Percentiles rank a stretch among this genome's conserved stretches.
These are phyloP conservation scores for Candida stauntonica DNA, from an alignment of 805 yeast species.

Conservation along the genomic window DNA sequence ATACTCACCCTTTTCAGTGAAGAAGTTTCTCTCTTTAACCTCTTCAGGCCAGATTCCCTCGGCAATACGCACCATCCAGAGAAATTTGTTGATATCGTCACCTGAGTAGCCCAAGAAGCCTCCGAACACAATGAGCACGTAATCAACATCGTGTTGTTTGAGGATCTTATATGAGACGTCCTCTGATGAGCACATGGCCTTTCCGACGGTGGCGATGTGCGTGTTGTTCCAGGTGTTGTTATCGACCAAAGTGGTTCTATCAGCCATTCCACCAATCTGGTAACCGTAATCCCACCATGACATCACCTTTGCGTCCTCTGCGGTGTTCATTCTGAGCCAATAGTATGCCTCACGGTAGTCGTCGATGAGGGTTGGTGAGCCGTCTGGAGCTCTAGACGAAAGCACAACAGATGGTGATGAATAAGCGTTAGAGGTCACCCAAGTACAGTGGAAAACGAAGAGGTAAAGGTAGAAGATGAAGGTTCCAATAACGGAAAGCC, in stretches of 20 bases:
- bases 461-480: slow-evolving; percentile 70
- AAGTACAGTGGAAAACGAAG: slow-evolving; percentile 92
- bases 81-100: slow-evolving; percentile 92
- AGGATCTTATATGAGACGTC: slow-evolving; percentile 85
- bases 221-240: slow-evolving; percentile 99
- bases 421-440: slow-evolving; percentile 95
- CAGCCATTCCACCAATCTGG: slow-evolving; percentile 99
- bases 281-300: slow-evolving; percentile 99
- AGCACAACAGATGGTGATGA: slow-evolving; percentile 97
- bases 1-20: slow-evolving; percentile 84
- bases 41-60: slow-evolving; percentile 99
- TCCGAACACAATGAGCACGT: slow-evolving; percentile 89
- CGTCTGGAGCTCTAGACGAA: slow-evolving; percentile 80
- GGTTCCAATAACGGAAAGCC: slow-evolving; percentile 56
- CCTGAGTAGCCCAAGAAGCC: slow-evolving; percentile 92
- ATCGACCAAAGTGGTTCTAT: slow-evolving; percentile 95
- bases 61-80: slow-evolving; percentile 99
- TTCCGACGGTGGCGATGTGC: slow-evolving; percentile 98
- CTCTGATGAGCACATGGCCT: slow-evolving; percentile 91
- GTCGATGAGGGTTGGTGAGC: slow-evolving; percentile 79
- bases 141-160: slow-evolving; percentile 90
- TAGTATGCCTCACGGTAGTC: slow-evolving; percentile 98
- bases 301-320: slow-evolving; percentile 93
- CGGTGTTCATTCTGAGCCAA: slow-evolving; percentile 97
- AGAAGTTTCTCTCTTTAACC: slow-evolving; percentile 76